Conservation (phyloP, 2,329 filamentous ascomycete genomes). For the Clonostachys byssicola region DNA sequence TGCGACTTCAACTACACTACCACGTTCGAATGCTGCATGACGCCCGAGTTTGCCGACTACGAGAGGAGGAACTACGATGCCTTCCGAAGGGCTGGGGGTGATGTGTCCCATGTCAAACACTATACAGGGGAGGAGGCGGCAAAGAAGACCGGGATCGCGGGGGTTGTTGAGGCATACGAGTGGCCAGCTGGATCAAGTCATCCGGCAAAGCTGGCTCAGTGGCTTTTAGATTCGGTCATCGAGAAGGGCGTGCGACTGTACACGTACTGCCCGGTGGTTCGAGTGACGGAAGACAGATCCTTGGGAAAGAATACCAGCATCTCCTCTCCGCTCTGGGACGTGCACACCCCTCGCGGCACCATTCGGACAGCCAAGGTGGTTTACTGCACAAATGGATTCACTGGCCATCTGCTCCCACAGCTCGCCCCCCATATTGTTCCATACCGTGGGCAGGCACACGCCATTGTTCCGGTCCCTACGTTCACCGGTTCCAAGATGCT, state of each 20-base stretch:
- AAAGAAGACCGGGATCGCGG: slow-evolving; percentile 25
- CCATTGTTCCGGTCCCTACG: slow-evolving; percentile 23
- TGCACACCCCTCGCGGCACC: neutral
- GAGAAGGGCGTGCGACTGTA: slow-evolving; percentile 30
- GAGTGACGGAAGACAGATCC: neutral
- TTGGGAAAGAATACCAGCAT: neutral
- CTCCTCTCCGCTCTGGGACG: neutral
- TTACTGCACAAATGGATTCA: neutral
- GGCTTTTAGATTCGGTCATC: slow-evolving; percentile 30
- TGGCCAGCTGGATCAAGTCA: slow-evolving; percentile 45
- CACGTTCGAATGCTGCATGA: slow-evolving; percentile 44
- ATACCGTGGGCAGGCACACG: neutral
- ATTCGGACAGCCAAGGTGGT: neutral
- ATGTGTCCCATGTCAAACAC: neutral
- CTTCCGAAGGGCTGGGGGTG: neutral
- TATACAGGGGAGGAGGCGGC: neutral
- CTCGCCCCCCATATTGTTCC: neutral
- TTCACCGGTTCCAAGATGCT: slow-evolving; percentile 25
- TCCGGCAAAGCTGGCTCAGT: slow-evolving; percentile 43
- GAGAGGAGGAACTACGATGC: slow-evolving; percentile 26
- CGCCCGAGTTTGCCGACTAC: slow-evolving; percentile 33
- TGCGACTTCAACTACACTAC: slow-evolving; percentile 41
- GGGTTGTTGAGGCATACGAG: slow-evolving; percentile 38
- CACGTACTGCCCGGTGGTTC: neutral
- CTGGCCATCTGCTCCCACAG: neutral